Base-by-base conservation (phyloP, 805 yeast genomes). In the Myxozyma kluyveri region DNA sequence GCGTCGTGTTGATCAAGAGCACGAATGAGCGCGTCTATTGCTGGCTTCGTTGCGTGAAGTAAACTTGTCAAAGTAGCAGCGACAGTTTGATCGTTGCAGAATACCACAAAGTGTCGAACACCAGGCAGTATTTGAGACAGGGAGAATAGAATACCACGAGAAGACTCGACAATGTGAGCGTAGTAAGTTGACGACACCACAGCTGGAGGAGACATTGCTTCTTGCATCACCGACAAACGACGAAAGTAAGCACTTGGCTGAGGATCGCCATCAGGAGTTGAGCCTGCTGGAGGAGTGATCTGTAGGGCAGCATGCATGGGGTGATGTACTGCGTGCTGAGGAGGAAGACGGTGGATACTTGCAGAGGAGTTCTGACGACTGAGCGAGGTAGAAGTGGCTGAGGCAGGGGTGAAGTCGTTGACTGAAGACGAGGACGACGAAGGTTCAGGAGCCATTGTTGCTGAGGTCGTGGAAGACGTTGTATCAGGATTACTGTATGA, bases 1-100 rank as follows among this genome's bases (percentile, higher is more conserved):
- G 63, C 60, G 40, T 60, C 63, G 32, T 59, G 61, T 29, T 52
- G 56, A 26, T 60, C 63, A 10, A 60, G 44, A 3, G 60, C 57
- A 18, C 56, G 50, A 18, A 60, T 52, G 42, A 60, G 50, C 12
- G 49, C 29, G 21, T 60, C 63, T 21, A 60, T 57, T 26, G 52
- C 62, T 12, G 46, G 22, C 19, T 52, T 42, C 9, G 57, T 29
- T 23, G 47, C 56, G 46, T 57, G 46, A 10, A 58, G 21, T 18
- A 59, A 31, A 4, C 58, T 51, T 3, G 46, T 45, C 29, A 60
- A 42, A 4, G 59, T 27, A 19, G 58, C 42, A 1, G 47, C 45
- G 21, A 60, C 47, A 12, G 42, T 53, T 29, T 46, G 44, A 47
- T 60, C 63, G 40, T 54, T 52, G 51, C 61, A 52, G 32, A 61